Evolutionary conservation across 805 yeast species (phyloP).

Genomic region (Clavispora phyllophila): DNA sequence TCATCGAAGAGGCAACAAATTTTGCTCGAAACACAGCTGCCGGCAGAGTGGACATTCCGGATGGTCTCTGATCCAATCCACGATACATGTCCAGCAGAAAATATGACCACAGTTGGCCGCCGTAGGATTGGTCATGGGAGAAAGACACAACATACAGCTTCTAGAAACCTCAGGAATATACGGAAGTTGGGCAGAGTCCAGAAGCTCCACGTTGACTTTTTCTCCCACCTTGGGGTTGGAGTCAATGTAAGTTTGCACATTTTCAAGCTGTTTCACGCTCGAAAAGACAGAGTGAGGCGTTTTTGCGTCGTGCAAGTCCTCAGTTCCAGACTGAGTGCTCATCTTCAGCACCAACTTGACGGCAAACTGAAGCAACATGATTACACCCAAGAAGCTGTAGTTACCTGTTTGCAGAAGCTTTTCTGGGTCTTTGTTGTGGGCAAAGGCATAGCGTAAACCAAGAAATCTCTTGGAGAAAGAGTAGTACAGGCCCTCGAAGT

Average conservation of each 20-base stretch:
- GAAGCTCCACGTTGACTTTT: slow-evolving; percentile 41
- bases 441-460: slow-evolving; percentile 76
- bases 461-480: slow-evolving; percentile 68
- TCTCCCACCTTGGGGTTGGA: slow-evolving; percentile 1
- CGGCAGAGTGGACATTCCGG: slow-evolving; percentile 93
- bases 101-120: slow-evolving; percentile 88
- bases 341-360: slow-evolving; percentile 37
- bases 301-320: background rate
- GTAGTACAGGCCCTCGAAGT: slow-evolving; percentile 78
- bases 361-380: slow-evolving; percentile 50
- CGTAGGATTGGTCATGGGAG: slow-evolving; percentile 75
- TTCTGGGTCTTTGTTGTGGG: slow-evolving; percentile 48
- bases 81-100: slow-evolving; percentile 88
- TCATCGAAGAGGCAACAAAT: slow-evolving; percentile 48
- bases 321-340: background rate
- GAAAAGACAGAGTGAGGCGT: background rate
- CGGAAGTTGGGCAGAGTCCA: slow-evolving; percentile 52
- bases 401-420: slow-evolving; percentile 46
- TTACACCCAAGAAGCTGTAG: slow-evolving; percentile 69
- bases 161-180: slow-evolving; percentile 69
- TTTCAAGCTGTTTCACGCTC: slow-evolving; percentile 10
- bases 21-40: slow-evolving; percentile 58
- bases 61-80: slow-evolving; percentile 83
- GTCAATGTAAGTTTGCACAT: slow-evolving; percentile 4
- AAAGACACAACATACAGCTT: slow-evolving; percentile 79